Evolutionary conservation across 192 early-diverging fungal genomes (phyloP).

Genomic region (Helicostylum pulchrum): DNA sequence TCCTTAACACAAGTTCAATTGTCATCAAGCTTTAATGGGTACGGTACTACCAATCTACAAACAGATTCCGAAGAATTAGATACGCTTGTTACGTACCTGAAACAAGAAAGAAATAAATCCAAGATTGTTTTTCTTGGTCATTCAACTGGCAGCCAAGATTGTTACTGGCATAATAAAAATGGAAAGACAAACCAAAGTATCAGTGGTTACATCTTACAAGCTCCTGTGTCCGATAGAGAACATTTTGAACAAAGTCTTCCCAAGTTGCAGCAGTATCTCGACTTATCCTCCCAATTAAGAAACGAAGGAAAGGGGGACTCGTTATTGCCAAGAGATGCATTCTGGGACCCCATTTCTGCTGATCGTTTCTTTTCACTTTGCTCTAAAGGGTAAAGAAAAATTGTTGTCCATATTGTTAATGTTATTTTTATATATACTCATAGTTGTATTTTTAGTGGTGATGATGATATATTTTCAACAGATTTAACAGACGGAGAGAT

Average conservation of each 20-base stretch:
- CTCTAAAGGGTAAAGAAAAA: constrained; percentile 28
- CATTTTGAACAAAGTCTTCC: constrained; percentile 25
- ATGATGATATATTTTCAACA: constrained; percentile 25
- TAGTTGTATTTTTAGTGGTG: constrained; percentile 7
- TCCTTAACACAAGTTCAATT: constrained; percentile 45
- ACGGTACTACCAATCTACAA: constrained; percentile 34
- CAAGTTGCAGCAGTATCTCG: constrained; percentile 27
- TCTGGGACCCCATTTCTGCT: constrained; percentile 36
- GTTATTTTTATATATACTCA: not conserved
- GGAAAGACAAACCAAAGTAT: constrained; percentile 22
- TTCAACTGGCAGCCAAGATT: constrained; percentile 45
- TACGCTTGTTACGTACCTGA: constrained; percentile 28
- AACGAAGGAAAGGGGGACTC: constrained; percentile 35
- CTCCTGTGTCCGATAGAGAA: constrained; percentile 44
- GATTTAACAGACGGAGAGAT: constrained; percentile 18
- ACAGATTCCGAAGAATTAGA: constrained; percentile 40
- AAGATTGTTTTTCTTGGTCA: constrained; percentile 41
- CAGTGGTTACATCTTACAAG: constrained; percentile 39
- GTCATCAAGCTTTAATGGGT: constrained; percentile 41
- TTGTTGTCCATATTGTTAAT: not conserved
- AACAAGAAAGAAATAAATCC: constrained; percentile 27
- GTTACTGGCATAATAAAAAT: constrained; percentile 29
- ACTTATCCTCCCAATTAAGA: constrained; percentile 33
- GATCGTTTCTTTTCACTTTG: constrained; percentile 37
- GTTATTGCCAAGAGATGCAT: constrained; percentile 36